Conservation (phyloP, 805 yeast species). For the Schizosaccharomyces japonicus region DNA sequence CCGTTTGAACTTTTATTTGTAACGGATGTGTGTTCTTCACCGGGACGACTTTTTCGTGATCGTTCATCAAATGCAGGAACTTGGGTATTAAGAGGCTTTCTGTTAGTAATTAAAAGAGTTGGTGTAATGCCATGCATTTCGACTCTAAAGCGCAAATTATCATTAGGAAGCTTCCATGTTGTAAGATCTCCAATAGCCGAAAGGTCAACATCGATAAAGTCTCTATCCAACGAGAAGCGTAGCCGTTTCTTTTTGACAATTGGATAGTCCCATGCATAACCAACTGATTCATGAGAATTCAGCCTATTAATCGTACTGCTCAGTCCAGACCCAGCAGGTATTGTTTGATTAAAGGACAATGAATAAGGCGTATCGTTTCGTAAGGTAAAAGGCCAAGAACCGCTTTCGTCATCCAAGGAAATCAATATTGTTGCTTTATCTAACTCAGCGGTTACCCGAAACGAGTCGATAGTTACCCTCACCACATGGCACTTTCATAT, state of each 20-base stretch:
- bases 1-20: too few relatives aligned
- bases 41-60: too few relatives aligned
- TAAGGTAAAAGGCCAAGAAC: constrained; percentile 79
- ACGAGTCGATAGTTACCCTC: constrained; percentile 26
- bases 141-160: too few relatives aligned
- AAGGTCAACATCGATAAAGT: neutral
- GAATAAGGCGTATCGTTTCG: constrained; percentile 72
- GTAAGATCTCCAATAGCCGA: neutral
- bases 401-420: constrained; percentile 43
- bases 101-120: too few relatives aligned
- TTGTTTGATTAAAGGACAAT: constrained; percentile 62
- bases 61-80: too few relatives aligned
- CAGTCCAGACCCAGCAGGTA: too few relatives aligned
- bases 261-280: neutral
- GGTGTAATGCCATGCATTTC: too few relatives aligned
- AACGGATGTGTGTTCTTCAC: too few relatives aligned
- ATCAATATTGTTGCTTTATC: constrained; percentile 67
- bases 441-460: constrained; percentile 49
- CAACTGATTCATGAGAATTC: neutral
- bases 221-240: neutral
- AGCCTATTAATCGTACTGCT: neutral
- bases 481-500: constrained; percentile 30
- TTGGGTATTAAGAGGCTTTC: too few relatives aligned
- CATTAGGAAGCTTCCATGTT: neutral
- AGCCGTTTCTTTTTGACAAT: neutral